Evolutionary conservation across 164 flowering plant genomes (phyloP).

Genomic region (Kingdonia uniflora): DNA sequence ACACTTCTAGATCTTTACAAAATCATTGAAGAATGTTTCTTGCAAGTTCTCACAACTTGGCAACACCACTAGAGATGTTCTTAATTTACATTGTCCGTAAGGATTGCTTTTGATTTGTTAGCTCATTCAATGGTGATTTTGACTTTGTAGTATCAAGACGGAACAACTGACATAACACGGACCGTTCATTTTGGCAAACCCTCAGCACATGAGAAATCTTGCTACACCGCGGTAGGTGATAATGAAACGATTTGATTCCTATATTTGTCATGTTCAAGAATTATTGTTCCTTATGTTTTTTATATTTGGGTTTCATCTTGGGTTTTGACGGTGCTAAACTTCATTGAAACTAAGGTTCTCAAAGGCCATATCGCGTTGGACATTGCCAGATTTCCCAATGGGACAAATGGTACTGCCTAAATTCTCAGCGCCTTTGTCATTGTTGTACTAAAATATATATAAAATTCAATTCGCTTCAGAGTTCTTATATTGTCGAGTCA

Average conservation of each 20-base stretch:
- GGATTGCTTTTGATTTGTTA: conserved; percentile 3
- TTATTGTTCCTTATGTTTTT: not conserved
- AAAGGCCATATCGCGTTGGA: conserved; percentile 91
- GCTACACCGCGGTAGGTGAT: conserved; percentile 81
- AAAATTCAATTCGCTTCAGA: no score
- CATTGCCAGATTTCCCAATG: conserved; percentile 83
- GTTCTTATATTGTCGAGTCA: no score
- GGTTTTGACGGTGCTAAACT: not conserved
- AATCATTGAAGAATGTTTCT: not conserved
- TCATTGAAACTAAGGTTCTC: conserved; percentile 62
- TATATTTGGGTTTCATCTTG: not conserved
- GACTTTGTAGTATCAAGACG: conserved; percentile 71
- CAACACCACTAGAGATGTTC: no score
- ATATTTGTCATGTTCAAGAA: no score
- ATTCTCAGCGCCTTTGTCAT: no score
- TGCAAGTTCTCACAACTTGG: no score
- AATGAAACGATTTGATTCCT: no score
- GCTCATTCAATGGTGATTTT: conserved; percentile 2
- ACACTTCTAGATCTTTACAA: no score
- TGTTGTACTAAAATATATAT: no score
- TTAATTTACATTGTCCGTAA: no score
- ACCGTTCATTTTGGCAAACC: conserved; percentile 97
- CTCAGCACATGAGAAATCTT: conserved; percentile 85
- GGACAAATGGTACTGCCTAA: conserved; percentile 62
- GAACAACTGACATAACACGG: conserved; percentile 96